Conservation (phyloP, 2,329 filamentous ascomycete genomes). For the Alternaria metachromatica region DNA sequence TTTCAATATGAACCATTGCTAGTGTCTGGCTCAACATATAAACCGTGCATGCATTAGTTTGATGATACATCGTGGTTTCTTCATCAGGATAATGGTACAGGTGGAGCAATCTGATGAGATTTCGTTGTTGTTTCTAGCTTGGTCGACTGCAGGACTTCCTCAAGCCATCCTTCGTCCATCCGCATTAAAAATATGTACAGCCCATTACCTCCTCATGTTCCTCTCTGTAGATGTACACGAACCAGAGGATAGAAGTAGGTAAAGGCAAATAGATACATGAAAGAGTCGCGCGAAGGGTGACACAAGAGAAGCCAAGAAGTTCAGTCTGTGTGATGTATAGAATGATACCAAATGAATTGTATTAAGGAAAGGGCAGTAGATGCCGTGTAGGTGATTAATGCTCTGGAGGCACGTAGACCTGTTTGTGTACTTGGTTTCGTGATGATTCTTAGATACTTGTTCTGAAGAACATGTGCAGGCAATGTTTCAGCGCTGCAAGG, state of each 20-base stretch:
- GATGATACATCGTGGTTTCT: neutral
- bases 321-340: slow-evolving; percentile 25
- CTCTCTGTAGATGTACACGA: slow-evolving; percentile 23
- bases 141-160: slow-evolving; percentile 28
- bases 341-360: slow-evolving; percentile 24
- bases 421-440: slow-evolving; percentile 40
- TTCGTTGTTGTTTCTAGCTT: slow-evolving; percentile 29
- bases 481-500: slow-evolving; percentile 38
- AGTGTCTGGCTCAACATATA: slow-evolving; percentile 7
- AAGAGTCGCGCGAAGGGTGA: slow-evolving; percentile 14
- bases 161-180: slow-evolving; percentile 32
- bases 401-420: slow-evolving; percentile 40
- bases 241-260: slow-evolving; percentile 37
- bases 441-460: slow-evolving; percentile 41
- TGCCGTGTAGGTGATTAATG: slow-evolving; percentile 28
- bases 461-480: slow-evolving; percentile 34
- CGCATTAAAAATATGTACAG: slow-evolving; percentile 28
- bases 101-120: slow-evolving; percentile 9
- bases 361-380: slow-evolving; percentile 25
- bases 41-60: neutral
- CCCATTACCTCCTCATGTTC: slow-evolving; percentile 27
- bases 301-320: slow-evolving; percentile 10
- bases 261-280: slow-evolving; percentile 32
- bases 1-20: neutral
- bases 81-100: neutral